Percentiles rank a stretch among this genome's conserved stretches.
Evolutionary conservation across 1,284 basidiomycete genomes (phyloP).

Genomic region (Moesziomyces aphidis): DNA sequence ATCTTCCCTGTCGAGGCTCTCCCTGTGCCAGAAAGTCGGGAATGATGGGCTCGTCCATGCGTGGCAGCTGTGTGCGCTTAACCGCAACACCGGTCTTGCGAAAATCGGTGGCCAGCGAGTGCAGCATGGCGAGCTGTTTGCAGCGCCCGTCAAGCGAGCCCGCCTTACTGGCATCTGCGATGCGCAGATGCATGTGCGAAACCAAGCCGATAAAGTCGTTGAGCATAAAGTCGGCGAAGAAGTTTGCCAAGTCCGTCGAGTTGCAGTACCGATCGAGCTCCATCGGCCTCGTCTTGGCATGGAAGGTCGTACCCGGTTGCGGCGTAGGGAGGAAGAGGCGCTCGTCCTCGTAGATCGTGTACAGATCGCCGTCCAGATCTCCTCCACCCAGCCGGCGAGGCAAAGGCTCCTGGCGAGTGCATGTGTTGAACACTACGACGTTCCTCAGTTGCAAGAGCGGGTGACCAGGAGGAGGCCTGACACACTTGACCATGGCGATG

Average conservation of each 20-base stretch:
- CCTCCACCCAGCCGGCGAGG: constrained; percentile 40
- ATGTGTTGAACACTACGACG: constrained; percentile 46
- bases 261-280: constrained; percentile 71
- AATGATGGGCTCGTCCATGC: constrained; percentile 18
- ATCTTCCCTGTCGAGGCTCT: constrained; percentile 18
- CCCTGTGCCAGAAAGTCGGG: constrained; percentile 36
- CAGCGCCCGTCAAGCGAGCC: constrained; percentile 76
- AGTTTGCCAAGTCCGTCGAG: constrained; percentile 78
- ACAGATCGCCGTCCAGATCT: constrained; percentile 52
- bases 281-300: constrained; percentile 72
- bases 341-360: constrained; percentile 70
- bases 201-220: constrained; percentile 75
- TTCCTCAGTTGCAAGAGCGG: constrained; percentile 46
- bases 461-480: constrained; percentile 32
- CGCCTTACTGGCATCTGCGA: constrained; percentile 75
- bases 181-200: constrained; percentile 74
- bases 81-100: constrained; percentile 48
- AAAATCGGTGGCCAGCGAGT: constrained; percentile 74
- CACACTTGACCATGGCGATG: constrained; percentile 32
- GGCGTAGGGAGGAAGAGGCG: constrained; percentile 72
- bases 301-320: constrained; percentile 5
- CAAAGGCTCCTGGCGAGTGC: constrained; percentile 21
- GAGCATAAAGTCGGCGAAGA: constrained; percentile 75
- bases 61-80: constrained; percentile 7
- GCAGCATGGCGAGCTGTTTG: constrained; percentile 75